These are phyloP conservation scores for Irpex sp. DNA, from an alignment of 1,284 basidiomycete species.

Conservation along the genomic window DNA sequence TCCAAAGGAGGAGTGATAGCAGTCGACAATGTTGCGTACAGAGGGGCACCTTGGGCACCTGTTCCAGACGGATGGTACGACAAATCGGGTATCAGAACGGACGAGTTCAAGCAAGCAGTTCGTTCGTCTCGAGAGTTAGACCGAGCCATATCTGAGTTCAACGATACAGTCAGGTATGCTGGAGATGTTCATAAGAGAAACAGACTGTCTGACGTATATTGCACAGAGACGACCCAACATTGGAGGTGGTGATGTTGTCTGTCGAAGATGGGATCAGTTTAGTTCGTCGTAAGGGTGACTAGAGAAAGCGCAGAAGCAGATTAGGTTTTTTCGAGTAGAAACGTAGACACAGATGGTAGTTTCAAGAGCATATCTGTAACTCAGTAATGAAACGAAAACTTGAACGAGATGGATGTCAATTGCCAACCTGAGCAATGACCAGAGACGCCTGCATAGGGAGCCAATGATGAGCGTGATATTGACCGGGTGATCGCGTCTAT, in stretches of 20 bases:
- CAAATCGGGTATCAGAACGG: conserved; percentile 2
- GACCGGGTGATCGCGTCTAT: not conserved
- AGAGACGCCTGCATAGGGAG: not conserved
- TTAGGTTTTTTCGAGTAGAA: too few relatives aligned
- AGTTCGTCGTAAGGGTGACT: conserved; percentile 16
- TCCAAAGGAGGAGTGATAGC: conserved; percentile 13
- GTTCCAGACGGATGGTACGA: conserved; percentile 5
- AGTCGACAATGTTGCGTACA: conserved; percentile 15
- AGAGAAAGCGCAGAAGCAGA: not conserved
- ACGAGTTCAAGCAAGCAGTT: conserved; percentile 9
- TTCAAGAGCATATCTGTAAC: too few relatives aligned
- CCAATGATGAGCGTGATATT: not conserved
- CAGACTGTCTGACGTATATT: not conserved
- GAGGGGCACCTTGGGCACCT: conserved; percentile 16
- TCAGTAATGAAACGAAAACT: too few relatives aligned
- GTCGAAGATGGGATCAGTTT: conserved; percentile 17
- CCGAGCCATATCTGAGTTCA: conserved; percentile 1
- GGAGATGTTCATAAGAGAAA: too few relatives aligned
- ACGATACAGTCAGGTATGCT: conserved; percentile 12
- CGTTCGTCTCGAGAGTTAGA: not conserved
- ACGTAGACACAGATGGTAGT: too few relatives aligned
- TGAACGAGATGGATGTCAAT: too few relatives aligned
- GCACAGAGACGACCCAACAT: conserved; percentile 7
- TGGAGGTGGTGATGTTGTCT: conserved; percentile 17
- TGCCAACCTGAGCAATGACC: not conserved